Percentiles rank a stretch among this genome's conserved stretches.
These are phyloP conservation scores for Blastocrithidia nonstop DNA, from an alignment of 208 protist genomes.

Conservation along the genomic window DNA sequence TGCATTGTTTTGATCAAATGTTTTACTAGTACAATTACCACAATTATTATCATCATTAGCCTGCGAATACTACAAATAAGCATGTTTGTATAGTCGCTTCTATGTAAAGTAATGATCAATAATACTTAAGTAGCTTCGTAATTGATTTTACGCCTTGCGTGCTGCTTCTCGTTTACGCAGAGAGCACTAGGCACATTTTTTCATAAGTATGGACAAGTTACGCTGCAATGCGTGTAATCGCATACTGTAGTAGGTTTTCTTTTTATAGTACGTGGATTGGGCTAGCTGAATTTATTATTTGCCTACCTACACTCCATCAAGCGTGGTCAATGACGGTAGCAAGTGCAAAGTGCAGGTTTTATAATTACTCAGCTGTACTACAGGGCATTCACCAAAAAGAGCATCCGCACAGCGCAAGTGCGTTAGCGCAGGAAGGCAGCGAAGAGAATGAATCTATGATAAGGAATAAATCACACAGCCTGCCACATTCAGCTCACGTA, in stretches of 20 bases:
- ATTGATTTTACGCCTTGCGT: too few relatives aligned
- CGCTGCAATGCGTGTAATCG: slow-evolving; percentile 80
- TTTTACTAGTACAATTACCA: too few relatives aligned
- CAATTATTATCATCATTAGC: too few relatives aligned
- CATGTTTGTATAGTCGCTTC: too few relatives aligned
- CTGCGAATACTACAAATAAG: too few relatives aligned
- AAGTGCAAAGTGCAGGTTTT: slow-evolving; percentile 79
- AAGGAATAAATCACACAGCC: slow-evolving; percentile 77
- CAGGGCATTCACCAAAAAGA: slow-evolving; percentile 84
- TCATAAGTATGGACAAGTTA: slow-evolving; percentile 60
- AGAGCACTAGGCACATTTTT: too few relatives aligned
- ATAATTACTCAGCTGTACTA: slow-evolving; percentile 90
- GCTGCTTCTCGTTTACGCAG: too few relatives aligned
- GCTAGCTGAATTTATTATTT: slow-evolving; percentile 67
- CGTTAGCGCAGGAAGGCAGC: slow-evolving; percentile 40
- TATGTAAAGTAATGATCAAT: too few relatives aligned
- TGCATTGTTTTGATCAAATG: too few relatives aligned
- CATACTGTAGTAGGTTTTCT: slow-evolving; percentile 92
- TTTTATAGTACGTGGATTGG: slow-evolving; percentile 83
- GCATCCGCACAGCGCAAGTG: slow-evolving; percentile 73
- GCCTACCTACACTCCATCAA: slow-evolving; percentile 71
- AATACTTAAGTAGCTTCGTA: too few relatives aligned
- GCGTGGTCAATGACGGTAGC: slow-evolving; percentile 31
- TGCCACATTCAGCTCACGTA: slow-evolving; percentile 85
- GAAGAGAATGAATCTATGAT: slow-evolving; percentile 69